A percentile compares a stretch with the other conserved stretches of the same genome.
These are phyloP conservation scores for Salix caprea DNA, from an alignment of 345 rosid genomes.

Conservation along the genomic window DNA sequence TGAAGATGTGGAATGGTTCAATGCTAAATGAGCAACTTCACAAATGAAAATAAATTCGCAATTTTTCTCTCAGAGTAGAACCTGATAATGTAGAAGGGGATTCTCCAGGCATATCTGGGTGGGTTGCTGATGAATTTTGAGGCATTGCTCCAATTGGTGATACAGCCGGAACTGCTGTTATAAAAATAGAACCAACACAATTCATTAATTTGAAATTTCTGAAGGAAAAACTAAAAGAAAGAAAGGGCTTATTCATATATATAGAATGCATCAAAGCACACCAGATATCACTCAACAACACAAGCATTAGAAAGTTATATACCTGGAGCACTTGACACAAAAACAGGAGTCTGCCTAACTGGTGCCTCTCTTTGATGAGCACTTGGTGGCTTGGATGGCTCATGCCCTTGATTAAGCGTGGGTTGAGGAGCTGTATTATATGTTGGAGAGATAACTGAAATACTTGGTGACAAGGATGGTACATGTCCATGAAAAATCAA, in stretches of 20 bases:
- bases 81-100: constrained; percentile 51
- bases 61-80: constrained; percentile 18
- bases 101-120: constrained; percentile 35
- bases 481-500: constrained; percentile 11
- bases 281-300: constrained; percentile 13
- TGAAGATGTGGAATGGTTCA: constrained; percentile 12
- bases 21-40: constrained; percentile 14
- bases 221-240: neutral
- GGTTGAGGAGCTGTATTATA: constrained; percentile 33
- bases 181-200: constrained; percentile 1
- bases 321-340: constrained; percentile 45
- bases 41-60: constrained; percentile 3
- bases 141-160: constrained; percentile 15
- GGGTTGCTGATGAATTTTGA: constrained; percentile 1
- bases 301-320: constrained; percentile 6
- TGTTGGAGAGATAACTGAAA: constrained; percentile 13
- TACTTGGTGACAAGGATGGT: constrained; percentile 27
- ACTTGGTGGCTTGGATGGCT: constrained; percentile 21
- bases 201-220: neutral
- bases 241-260: neutral
- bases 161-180: constrained; percentile 14
- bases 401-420: neutral
- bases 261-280: constrained; percentile 1
- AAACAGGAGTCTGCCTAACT: constrained; percentile 29
- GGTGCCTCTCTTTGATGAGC: constrained; percentile 30